phyloP scores from a whole-genome alignment of 345 rosid genomes.

The Eucalyptus regnans region DNA sequence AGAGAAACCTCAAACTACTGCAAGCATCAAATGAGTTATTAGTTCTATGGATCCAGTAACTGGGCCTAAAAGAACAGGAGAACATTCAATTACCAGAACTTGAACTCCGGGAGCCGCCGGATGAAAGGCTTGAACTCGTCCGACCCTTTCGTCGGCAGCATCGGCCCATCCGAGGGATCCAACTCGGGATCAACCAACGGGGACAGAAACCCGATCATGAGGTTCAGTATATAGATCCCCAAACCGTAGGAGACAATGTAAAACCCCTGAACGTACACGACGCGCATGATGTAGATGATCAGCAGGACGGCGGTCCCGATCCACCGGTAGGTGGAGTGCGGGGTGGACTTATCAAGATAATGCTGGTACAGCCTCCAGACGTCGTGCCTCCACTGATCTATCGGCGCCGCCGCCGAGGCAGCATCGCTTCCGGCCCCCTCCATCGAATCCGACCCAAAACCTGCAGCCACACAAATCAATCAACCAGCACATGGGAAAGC shows the following conservation, averaged over 20 bases:
- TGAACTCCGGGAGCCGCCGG: constrained; percentile 93
- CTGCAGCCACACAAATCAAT: neutral
- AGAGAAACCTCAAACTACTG: neutral
- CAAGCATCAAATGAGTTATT: neutral
- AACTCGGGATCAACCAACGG: constrained; percentile 90
- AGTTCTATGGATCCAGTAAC: neutral
- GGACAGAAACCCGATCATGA: constrained; percentile 87
- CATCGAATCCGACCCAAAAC: constrained; percentile 24
- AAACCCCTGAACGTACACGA: constrained; percentile 72
- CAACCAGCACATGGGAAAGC: neutral
- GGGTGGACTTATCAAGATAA: constrained; percentile 83
- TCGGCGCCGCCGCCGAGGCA: constrained; percentile 46
- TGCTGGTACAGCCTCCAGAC: constrained; percentile 81
- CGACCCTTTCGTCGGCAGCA: constrained; percentile 84
- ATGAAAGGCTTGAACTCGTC: constrained; percentile 97
- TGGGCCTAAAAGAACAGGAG: neutral
- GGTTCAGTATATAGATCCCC: constrained; percentile 82
- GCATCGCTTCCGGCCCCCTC: constrained; percentile 65
- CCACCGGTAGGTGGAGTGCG: constrained; percentile 78
- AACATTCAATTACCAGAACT: constrained; percentile 62
- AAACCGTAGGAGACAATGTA: constrained; percentile 85
- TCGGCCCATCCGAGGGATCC: constrained; percentile 67
- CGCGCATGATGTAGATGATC: constrained; percentile 50
- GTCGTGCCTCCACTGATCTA: constrained; percentile 53
- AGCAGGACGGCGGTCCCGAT: constrained; percentile 50